These are phyloP conservation scores for Vaccinium macrocarpon DNA, from an alignment of 148 eudicot genomes.

Conservation along the genomic window DNA sequence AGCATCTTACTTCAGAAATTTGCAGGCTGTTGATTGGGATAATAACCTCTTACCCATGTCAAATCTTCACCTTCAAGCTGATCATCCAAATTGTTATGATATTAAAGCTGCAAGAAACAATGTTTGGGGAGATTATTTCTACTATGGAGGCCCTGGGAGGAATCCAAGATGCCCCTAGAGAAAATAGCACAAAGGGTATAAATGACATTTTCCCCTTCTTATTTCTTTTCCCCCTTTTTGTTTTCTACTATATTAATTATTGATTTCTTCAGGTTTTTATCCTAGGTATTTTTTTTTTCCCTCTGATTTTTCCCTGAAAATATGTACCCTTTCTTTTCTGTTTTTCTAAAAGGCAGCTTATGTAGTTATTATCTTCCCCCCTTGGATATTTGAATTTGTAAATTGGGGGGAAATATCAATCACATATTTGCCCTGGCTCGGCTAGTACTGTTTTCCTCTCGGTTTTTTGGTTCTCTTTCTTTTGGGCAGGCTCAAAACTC, in stretches of 20 bases:
- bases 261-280: slow-evolving; percentile 24
- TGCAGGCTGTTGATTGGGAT: slow-evolving; percentile 95
- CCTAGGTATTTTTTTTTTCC: slow-evolving; percentile 12
- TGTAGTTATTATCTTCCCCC: not conserved
- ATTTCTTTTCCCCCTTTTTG: not conserved
- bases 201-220: not conserved
- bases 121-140: slow-evolving; percentile 87
- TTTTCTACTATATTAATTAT: not conserved
- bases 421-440: slow-evolving; percentile 4
- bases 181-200: not conserved
- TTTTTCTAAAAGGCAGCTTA: not conserved
- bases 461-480: not conserved
- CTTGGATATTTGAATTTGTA: not conserved
- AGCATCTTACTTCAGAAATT: slow-evolving; percentile 88
- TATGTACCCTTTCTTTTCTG: not conserved
- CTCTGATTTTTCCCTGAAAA: slow-evolving; percentile 8
- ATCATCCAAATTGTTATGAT: slow-evolving; percentile 89
- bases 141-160: slow-evolving; percentile 97
- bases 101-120: slow-evolving; percentile 75
- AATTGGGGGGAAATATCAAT: slow-evolving; percentile 11
- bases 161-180: slow-evolving; percentile 61
- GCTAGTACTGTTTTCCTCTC: not conserved
- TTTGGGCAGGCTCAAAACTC: not conserved
- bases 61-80: slow-evolving; percentile 72
- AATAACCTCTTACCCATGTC: slow-evolving; percentile 76